Percentiles rank a stretch among this genome's conserved stretches.
These are phyloP conservation scores for Kodamaea arcana DNA, from an alignment of 1,139 yeast species.

Conservation along the genomic window DNA sequence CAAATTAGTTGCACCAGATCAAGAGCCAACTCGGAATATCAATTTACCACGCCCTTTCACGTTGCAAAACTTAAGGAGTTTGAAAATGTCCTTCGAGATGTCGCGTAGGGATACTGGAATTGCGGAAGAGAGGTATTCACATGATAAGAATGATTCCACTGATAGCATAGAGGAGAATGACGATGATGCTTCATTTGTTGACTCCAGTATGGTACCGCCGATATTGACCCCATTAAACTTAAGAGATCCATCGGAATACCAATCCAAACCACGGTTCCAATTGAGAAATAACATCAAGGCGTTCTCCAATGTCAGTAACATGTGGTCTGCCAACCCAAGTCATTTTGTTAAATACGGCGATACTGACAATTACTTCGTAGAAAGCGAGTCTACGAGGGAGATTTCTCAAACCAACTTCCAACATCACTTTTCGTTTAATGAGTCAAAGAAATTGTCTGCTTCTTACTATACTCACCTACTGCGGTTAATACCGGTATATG, in stretches of 20 bases:
- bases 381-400: constrained; percentile 36
- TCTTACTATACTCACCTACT: constrained; percentile 70
- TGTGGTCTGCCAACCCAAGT: constrained; percentile 61
- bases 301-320: constrained; percentile 39
- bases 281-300: constrained; percentile 28
- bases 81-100: constrained; percentile 35
- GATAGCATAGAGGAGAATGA: background rate
- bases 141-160: background rate
- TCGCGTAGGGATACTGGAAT: constrained; percentile 21
- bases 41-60: constrained; percentile 31
- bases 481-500: constrained; percentile 73
- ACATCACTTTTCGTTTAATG: constrained; percentile 60
- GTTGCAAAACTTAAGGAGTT: constrained; percentile 24
- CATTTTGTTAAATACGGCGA: constrained; percentile 47
- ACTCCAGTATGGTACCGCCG: background rate
- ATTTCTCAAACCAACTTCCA: constrained; percentile 54
- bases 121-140: constrained; percentile 22
- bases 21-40: constrained; percentile 11
- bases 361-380: constrained; percentile 47
- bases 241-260: constrained; percentile 26
- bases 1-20: background rate
- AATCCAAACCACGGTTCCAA: constrained; percentile 14
- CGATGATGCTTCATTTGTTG: background rate
- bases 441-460: constrained; percentile 52
- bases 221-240: constrained; percentile 26